Conservation (phyloP, 345 rosid genomes). For the Carallia brachiata region DNA sequence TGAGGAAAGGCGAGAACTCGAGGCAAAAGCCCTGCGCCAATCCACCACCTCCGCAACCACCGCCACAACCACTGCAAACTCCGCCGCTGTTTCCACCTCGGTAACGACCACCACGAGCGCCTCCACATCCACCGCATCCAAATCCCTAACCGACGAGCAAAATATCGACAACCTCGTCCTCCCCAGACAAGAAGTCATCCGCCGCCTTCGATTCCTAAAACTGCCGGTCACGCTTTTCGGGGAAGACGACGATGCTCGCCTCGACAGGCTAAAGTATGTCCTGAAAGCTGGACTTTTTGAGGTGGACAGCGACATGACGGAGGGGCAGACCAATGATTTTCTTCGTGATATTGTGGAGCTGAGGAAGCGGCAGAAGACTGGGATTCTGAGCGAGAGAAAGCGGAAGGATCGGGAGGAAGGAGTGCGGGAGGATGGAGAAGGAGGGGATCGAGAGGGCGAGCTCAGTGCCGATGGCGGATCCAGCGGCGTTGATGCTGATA, state of each 20-base stretch:
- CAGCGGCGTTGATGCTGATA: constrained; percentile 77
- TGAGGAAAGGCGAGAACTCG: constrained; percentile 78
- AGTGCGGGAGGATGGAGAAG: constrained; percentile 61
- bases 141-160: constrained; percentile 70
- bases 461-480: constrained; percentile 87
- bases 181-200: constrained; percentile 84
- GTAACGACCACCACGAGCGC: constrained; percentile 33
- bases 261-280: constrained; percentile 78
- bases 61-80: constrained; percentile 22
- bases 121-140: constrained; percentile 48
- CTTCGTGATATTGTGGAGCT: constrained; percentile 87
- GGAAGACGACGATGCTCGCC: constrained; percentile 81
- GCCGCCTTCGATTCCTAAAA: constrained; percentile 83
- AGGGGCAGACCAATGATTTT: constrained; percentile 98
- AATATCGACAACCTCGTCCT: constrained; percentile 77
- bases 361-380: constrained; percentile 89
- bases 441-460: constrained; percentile 73
- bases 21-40: constrained; percentile 68
- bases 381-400: constrained; percentile 64
- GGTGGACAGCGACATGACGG: constrained; percentile 89
- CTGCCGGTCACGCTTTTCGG: constrained; percentile 95
- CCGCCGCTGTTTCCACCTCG: constrained; percentile 32
- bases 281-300: constrained; percentile 82
- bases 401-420: constrained; percentile 84
- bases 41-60: constrained; percentile 29